A percentile compares a stretch with the other conserved stretches of the same genome.
These are phyloP conservation scores for Phalaenopsis aphrodite DNA, from an alignment of 106 monocot genomes.

Conservation along the genomic window DNA sequence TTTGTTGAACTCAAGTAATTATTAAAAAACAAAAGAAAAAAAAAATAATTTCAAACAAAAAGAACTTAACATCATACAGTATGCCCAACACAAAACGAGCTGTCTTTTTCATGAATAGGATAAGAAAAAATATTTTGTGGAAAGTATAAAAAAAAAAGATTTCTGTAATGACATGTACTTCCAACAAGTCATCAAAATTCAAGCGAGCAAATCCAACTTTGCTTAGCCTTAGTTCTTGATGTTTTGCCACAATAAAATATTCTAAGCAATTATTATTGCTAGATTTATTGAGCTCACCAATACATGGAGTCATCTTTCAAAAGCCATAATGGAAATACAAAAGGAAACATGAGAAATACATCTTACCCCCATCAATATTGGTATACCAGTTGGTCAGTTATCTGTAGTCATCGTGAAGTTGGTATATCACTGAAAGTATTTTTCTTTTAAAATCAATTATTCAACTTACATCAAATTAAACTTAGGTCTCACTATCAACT, in stretches of 20 bases:
- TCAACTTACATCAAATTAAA: too few species aligned
- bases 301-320: neutral
- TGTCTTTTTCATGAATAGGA: neutral
- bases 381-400: too few species aligned
- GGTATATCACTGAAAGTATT: too few species aligned
- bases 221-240: neutral
- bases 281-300: neutral
- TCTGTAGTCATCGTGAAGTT: too few species aligned
- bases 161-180: neutral
- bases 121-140: neutral
- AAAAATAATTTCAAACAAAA: neutral
- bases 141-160: neutral
- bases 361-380: too few species aligned
- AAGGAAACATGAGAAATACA: neutral
- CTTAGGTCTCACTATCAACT: too few species aligned
- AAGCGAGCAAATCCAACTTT: neutral
- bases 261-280: neutral
- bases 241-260: neutral
- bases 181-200: neutral
- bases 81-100: neutral
- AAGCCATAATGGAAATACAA: neutral
- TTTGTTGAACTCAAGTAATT: neutral
- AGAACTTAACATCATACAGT: neutral
- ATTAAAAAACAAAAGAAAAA: neutral
- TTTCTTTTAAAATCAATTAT: too few species aligned